phyloP scores from a whole-genome alignment of 176 grass and related monocot species.

The Themeda triandra region DNA sequence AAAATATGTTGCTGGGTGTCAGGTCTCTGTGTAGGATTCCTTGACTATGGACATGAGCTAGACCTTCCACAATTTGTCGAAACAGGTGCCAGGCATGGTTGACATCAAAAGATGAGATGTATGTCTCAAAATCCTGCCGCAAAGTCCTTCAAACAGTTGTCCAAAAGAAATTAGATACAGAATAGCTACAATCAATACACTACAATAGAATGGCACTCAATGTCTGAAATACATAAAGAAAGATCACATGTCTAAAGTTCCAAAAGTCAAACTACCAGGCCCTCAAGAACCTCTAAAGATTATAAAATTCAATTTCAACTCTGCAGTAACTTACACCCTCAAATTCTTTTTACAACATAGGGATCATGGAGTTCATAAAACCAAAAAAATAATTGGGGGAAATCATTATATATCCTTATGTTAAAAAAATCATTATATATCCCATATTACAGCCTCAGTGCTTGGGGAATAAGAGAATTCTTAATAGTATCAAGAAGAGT shows the following conservation, averaged over 20 bases:
- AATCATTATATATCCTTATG: not conserved
- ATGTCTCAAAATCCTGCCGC: constrained; percentile 79
- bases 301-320: not conserved
- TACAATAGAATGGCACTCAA: not conserved
- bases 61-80: constrained; percentile 98
- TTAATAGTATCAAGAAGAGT: not conserved
- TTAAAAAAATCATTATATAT: not conserved
- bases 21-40: constrained; percentile 97
- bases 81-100: constrained; percentile 82
- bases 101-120: constrained; percentile 69
- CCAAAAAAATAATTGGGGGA: not conserved
- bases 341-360: not conserved
- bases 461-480: not conserved
- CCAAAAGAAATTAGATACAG: not conserved
- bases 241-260: not conserved
- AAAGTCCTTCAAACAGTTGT: constrained; percentile 60
- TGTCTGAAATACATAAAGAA: not conserved
- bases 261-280: constrained; percentile 4
- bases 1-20: constrained; percentile 98
- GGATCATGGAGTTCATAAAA: not conserved
- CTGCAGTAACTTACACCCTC: not conserved
- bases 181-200: not conserved
- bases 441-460: not conserved
- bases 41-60: constrained; percentile 97
- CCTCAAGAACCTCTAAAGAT: not conserved